Evolutionary conservation across 106 monocot species (phyloP), one percentile per base, ranked within the genome.

Genomic region (Allium sativum): DNA sequence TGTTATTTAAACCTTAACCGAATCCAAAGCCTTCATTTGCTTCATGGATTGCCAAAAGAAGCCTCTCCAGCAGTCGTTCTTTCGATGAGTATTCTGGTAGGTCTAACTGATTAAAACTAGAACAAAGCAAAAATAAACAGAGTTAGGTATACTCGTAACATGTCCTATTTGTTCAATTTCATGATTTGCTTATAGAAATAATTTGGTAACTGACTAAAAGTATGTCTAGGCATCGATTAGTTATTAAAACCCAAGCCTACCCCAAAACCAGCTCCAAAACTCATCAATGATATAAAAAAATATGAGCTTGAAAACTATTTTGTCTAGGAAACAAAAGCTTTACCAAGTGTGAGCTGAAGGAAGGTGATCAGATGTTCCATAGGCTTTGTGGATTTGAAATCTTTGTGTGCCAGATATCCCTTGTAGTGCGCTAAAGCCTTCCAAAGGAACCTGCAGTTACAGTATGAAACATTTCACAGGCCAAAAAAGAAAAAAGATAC

Each of bases 311-410:
- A 46, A 19, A 40, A 20, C 15, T 5, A 11, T 7, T 14, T 7
- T 45, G 12, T 12, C 10, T 45, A 51, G 44, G n/a, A 41, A 13
- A 42, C 18, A 13, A 64, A 68, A 55, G 63, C 52, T 53, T 31
- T 82, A 98, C 98, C 98, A 98, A 13, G 98, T 98, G 52, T 98
- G 98, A 45, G 98, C 98, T 21, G 98, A 91, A 65, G 98, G 98
- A 10, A 98, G 74, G 21, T 92, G 91, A 52, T 79, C 69, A 12
- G 88, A 58, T 69, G 79, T 88, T 14, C 98, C 92, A 73, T 98
- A 98, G 18, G 98, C 98, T 70, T 98, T 98, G 78, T 98, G 98
- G 47, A 98, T 85, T 78, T 98, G 98, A 65, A 98, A 98, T 63
- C 78, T 84, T 65, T 98, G 98, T 0, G 91, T 73, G 10, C 98